Percentiles rank a stretch among this genome's conserved stretches.
These are phyloP conservation scores for Moesziomyces globuligerus DNA, from an alignment of 1,284 basidiomycete genomes.

Conservation along the genomic window DNA sequence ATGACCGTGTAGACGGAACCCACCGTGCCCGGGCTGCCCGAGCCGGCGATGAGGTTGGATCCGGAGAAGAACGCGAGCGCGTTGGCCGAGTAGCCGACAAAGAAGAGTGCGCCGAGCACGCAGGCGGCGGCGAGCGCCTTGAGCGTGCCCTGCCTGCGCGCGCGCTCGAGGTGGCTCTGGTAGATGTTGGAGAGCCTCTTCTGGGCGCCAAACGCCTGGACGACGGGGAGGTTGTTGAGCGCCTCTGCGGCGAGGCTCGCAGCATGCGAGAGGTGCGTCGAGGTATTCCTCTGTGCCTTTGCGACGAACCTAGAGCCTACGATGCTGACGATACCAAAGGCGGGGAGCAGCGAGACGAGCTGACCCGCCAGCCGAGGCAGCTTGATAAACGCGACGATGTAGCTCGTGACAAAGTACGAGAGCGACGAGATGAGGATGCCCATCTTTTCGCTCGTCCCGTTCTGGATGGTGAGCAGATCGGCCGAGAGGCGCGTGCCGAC, in stretches of 20 bases:
- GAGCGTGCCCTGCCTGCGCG: constrained; percentile 44
- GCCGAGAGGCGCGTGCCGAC: constrained; percentile 53
- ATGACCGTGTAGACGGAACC: constrained; percentile 62
- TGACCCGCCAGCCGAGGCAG: constrained; percentile 52
- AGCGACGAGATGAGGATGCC: constrained; percentile 56
- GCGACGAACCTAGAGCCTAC: constrained; percentile 50
- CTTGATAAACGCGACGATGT: constrained; percentile 55
- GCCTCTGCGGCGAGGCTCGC: constrained; percentile 51
- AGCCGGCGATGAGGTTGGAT: constrained; percentile 43
- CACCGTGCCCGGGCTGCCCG: constrained; percentile 31
- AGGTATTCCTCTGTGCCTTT: constrained; percentile 44
- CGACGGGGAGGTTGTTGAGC: constrained; percentile 51
- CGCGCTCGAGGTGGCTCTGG: constrained; percentile 50
- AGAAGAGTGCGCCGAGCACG: constrained; percentile 56
- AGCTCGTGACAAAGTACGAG: constrained; percentile 56
- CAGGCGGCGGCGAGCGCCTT: constrained; percentile 50
- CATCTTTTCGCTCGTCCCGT: constrained; percentile 60
- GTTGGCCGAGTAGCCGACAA: constrained; percentile 60
- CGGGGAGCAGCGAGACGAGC: constrained; percentile 52
- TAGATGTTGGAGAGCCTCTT: constrained; percentile 49
- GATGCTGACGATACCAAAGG: constrained; percentile 47
- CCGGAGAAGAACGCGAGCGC: constrained; percentile 58
- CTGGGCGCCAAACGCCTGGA: constrained; percentile 57
- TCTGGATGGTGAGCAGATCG: constrained; percentile 56
- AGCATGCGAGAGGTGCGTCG: constrained; percentile 52